Evolutionary conservation across 768 basidiomycete species (phyloP), one percentile per base, ranked within the genome.

Genomic region (Xanthoconium purpureum): DNA sequence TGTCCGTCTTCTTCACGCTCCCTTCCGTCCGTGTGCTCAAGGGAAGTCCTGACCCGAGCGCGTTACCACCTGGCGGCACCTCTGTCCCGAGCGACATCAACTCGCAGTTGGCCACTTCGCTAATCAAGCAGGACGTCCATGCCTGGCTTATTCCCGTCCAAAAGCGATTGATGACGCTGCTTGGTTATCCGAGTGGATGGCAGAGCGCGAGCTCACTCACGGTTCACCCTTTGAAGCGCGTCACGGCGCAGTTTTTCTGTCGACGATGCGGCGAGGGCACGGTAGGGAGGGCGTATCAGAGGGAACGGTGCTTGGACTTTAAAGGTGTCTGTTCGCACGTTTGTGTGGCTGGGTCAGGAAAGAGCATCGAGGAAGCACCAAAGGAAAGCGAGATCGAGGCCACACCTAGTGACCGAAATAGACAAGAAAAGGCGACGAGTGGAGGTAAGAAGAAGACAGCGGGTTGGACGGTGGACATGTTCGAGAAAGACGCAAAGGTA

Each of bases 171-270:
- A 77, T 77, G 12, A 66, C 59, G 6, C 61, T 75, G 11, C 65
- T 89, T 9, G 88, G 85, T 0, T 75, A 75, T 50, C 68, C 77
- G 0, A 67, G 77, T 5, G 61, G 56, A 54, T 88, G 84, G 84
- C 80, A 74, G 60, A 72, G 70, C 29, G 73, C 81, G 18, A 80
- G 77, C 62, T 74, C 66, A 50, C 76, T 67, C 15, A 65, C 69
- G 38, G 51, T 87, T 10, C 82, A 83, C 63, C 85, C 86, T 0
- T 78, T 80, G 17, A 78, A 85, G 47, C 75, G 86, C 42, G 54
- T 84, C 14, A 82, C 80, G 6, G 84, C 85, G 0, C 71, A 82
- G 24, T 89, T 87, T 69, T 66, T 71, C 29, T 91, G 88, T 65
- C 77, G 68, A 52, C 60, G 63, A 38, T 91, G 89, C 62, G 63